These are phyloP conservation scores for Yamadazyma atlantica DNA, from an alignment of 1,139 yeast genomes.

Conservation along the genomic window DNA sequence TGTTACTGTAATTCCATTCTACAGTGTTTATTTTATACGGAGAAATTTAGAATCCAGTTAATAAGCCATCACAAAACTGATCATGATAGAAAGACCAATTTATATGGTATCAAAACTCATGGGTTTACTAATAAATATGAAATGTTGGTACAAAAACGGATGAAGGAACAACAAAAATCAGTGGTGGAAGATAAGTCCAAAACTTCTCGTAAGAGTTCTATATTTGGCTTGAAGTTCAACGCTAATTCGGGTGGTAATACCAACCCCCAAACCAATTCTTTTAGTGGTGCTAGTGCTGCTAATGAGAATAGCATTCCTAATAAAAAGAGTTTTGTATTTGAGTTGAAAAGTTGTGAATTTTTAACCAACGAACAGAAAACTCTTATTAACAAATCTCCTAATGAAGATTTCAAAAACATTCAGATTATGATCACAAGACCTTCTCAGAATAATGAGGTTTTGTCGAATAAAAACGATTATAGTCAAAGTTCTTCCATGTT, in stretches of 20 bases:
- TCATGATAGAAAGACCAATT: constrained; percentile 39
- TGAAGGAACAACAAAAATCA: constrained; percentile 35
- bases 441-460: constrained; percentile 11
- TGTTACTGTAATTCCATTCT: constrained; percentile 92
- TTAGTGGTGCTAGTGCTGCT: constrained; percentile 11
- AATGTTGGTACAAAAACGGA: constrained; percentile 35
- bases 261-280: constrained; percentile 3
- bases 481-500: constrained; percentile 41
- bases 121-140: constrained; percentile 47
- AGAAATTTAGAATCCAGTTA: constrained; percentile 63
- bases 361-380: constrained; percentile 37
- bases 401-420: constrained; percentile 33
- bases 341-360: constrained; percentile 34
- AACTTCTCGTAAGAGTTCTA: constrained; percentile 34
- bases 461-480: constrained; percentile 24
- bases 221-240: constrained; percentile 44
- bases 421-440: constrained; percentile 43
- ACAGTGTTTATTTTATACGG: constrained; percentile 81
- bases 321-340: constrained; percentile 23
- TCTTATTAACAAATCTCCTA: constrained; percentile 24
- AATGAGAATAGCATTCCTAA: constrained; percentile 18
- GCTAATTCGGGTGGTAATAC: constrained; percentile 14
- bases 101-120: constrained; percentile 47
- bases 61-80: constrained; percentile 29
- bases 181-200: constrained; percentile 27